Percentiles rank a stretch among this genome's conserved stretches.
phyloP scores from a whole-genome alignment of 306 rosid species.

The Lathyrus tuberosus region DNA sequence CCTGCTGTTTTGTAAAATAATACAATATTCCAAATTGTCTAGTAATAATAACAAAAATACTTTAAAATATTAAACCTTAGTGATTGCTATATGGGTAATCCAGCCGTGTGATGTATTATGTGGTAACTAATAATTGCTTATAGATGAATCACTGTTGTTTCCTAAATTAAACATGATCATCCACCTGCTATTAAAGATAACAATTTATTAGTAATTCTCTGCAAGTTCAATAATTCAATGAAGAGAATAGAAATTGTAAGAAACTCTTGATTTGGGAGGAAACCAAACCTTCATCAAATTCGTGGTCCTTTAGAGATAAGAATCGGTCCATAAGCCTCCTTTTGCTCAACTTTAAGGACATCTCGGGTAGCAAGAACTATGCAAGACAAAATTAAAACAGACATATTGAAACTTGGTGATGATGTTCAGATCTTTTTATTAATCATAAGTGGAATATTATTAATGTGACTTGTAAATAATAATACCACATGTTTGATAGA shows the following conservation, averaged over 20 bases:
- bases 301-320: slow-evolving; percentile 68
- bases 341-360: slow-evolving; percentile 60
- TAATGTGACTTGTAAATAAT: background rate
- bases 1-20: too few relatives aligned
- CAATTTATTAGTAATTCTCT: background rate
- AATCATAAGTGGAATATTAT: slow-evolving; percentile 1
- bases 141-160: background rate
- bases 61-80: slow-evolving; percentile 1
- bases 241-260: slow-evolving; percentile 21
- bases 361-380: slow-evolving; percentile 69
- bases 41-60: background rate
- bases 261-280: slow-evolving; percentile 24
- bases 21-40: slow-evolving; percentile 7
- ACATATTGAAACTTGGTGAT: background rate
- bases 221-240: background rate
- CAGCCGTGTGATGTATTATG: background rate
- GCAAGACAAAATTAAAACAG: slow-evolving; percentile 12
- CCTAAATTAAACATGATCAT: slow-evolving; percentile 36
- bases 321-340: slow-evolving; percentile 62
- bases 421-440: background rate
- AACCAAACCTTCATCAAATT: slow-evolving; percentile 57
- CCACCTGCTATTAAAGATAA: slow-evolving; percentile 25
- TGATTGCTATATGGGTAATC: slow-evolving; percentile 11
- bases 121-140: background rate
- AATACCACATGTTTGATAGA: slow-evolving; percentile 83